Percentiles rank a stretch among this genome's conserved stretches.
Conservation (phyloP, 1,284 basidiomycete genomes). For the Inonotus hispidus region DNA sequence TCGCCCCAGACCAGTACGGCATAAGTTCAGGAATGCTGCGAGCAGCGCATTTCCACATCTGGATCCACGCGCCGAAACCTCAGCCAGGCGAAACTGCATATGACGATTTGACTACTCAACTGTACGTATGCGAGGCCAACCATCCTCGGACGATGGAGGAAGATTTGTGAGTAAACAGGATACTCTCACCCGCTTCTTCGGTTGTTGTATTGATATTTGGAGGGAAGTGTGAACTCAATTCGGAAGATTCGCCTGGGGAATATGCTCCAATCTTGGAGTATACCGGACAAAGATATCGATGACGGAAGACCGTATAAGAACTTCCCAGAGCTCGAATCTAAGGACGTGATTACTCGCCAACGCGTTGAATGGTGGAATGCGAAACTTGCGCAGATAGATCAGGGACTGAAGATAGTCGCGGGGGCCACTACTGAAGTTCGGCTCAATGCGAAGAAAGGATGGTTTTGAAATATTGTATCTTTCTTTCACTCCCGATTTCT, state of each 20-base stretch:
- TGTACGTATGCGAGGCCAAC: slow-evolving; percentile 27
- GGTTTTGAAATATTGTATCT: not conserved
- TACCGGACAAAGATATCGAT: slow-evolving; percentile 19
- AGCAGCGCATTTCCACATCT: slow-evolving; percentile 25
- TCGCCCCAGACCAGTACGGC: slow-evolving; percentile 26
- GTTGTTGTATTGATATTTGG: not conserved
- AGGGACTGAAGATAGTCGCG: slow-evolving; percentile 4
- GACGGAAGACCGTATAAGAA: slow-evolving; percentile 12
- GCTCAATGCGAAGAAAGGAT: slow-evolving; percentile 6
- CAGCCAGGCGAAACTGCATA: slow-evolving; percentile 7
- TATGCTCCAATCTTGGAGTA: slow-evolving; percentile 23
- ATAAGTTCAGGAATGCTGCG: slow-evolving; percentile 10
- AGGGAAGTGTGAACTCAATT: slow-evolving; percentile 21
- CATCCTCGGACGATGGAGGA: slow-evolving; percentile 16
- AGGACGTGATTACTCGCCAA: slow-evolving; percentile 17
- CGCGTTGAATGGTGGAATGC: slow-evolving; percentile 25
- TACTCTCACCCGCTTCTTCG: not conserved
- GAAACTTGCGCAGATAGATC: slow-evolving; percentile 20
- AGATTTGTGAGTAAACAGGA: slow-evolving; percentile 25
- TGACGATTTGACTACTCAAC: slow-evolving; percentile 26
- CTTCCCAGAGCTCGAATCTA: slow-evolving; percentile 22
- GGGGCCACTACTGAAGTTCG: slow-evolving; percentile 8
- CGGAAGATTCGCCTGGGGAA: slow-evolving; percentile 20
- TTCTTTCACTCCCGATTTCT: no score
- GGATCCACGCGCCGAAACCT: slow-evolving; percentile 13